Evolutionary conservation across 2,329 filamentous ascomycete genomes (phyloP).

Genomic region (Diaporthe humulicola): DNA sequence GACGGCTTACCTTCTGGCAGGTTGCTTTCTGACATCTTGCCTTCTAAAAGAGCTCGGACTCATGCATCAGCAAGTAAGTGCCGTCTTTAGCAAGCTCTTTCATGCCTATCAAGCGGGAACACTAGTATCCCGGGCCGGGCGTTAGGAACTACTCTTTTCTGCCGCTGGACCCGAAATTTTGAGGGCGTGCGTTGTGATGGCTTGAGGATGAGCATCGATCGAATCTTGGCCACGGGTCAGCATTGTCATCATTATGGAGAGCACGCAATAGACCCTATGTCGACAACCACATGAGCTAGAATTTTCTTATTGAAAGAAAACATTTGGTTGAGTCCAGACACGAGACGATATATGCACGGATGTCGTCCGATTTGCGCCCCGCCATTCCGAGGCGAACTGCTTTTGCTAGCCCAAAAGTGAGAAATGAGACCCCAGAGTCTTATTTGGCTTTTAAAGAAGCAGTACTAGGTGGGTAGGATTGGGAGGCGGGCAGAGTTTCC

Average conservation of each 20-base stretch:
- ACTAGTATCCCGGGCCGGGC: background rate
- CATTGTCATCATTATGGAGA: background rate
- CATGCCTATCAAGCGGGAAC: background rate
- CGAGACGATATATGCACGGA: background rate
- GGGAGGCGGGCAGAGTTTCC: background rate
- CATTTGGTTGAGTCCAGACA: background rate
- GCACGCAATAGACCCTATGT: background rate
- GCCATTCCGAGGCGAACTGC: background rate
- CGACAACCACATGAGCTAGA: background rate
- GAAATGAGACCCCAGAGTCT: background rate
- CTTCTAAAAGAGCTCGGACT: background rate
- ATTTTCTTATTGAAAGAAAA: background rate
- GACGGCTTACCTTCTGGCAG: background rate
- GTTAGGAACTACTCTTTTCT: background rate
- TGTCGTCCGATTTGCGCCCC: background rate
- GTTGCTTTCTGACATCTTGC: background rate
- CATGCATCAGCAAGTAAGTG: background rate
- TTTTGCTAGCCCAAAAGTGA: background rate
- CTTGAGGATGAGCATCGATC: background rate
- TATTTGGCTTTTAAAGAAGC: too few relatives aligned
- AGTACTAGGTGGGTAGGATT: background rate
- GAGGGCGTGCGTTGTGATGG: background rate
- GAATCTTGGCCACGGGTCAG: background rate
- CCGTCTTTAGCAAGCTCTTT: conserved; percentile 1
- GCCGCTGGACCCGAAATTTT: background rate